These are phyloP conservation scores for Flaveria floridana DNA, from an alignment of 140 eudicot genomes.

Conservation along the genomic window DNA sequence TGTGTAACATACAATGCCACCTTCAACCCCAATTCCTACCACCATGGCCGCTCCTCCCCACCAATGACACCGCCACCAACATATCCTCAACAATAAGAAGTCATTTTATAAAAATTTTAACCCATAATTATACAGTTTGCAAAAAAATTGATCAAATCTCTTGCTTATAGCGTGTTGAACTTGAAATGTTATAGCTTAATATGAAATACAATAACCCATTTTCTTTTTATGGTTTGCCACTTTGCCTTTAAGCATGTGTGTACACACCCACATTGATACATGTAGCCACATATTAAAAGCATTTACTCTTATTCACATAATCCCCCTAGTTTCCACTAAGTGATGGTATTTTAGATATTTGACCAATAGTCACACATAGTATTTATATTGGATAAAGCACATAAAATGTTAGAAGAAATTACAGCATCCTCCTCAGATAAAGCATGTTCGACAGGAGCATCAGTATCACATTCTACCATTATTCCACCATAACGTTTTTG, in stretches of 20 bases:
- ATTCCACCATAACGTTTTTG: slow-evolving; percentile 90
- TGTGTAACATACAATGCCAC: neutral
- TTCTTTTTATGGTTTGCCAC: neutral
- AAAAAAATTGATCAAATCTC: neutral
- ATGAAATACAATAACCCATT: neutral
- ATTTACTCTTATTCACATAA: neutral
- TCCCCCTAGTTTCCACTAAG: neutral
- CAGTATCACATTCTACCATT: slow-evolving; percentile 87
- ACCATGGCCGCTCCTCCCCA: neutral
- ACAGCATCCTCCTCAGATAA: slow-evolving; percentile 89
- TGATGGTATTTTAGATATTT: neutral
- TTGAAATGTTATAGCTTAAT: neutral
- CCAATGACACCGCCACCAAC: neutral
- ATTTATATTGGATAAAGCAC: neutral
- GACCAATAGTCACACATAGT: neutral
- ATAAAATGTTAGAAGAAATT: slow-evolving; percentile 31
- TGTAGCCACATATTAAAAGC: neutral
- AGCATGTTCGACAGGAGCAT: slow-evolving; percentile 70
- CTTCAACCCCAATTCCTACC: neutral
- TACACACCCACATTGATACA: neutral
- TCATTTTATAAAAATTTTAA: neutral
- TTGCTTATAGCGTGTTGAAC: neutral
- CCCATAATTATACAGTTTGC: neutral
- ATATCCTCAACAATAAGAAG: neutral
- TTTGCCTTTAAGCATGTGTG: neutral